These are phyloP conservation scores for Leccinum ochraceum DNA, from an alignment of 768 basidiomycete species.

Conservation along the genomic window DNA sequence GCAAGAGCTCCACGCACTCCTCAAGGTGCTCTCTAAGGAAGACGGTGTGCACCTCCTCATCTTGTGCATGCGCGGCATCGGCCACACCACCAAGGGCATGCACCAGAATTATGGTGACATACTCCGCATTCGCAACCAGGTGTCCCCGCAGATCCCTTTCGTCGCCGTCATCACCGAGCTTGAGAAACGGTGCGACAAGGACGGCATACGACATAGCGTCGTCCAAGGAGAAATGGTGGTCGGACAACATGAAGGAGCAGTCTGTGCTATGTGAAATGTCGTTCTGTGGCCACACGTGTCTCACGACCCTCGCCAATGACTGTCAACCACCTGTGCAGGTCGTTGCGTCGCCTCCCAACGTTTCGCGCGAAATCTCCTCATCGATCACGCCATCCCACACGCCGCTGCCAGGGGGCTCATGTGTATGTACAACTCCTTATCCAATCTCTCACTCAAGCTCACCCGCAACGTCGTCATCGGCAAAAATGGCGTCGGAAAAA, in stretches of 20 bases:
- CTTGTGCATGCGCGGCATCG: slow-evolving; percentile 26
- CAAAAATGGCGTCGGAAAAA: slow-evolving; percentile 34
- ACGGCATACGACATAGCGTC: slow-evolving; percentile 4
- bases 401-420: not conserved
- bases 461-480: slow-evolving; percentile 40
- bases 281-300: slow-evolving; percentile 25
- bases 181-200: slow-evolving; percentile 19
- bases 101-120: slow-evolving; percentile 20
- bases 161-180: slow-evolving; percentile 29
- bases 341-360: slow-evolving; percentile 17
- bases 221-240: slow-evolving; percentile 31
- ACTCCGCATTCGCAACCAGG: slow-evolving; percentile 22
- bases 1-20: slow-evolving; percentile 20
- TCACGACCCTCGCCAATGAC: slow-evolving; percentile 27
- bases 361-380: slow-evolving; percentile 24
- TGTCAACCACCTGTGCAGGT: slow-evolving; percentile 19
- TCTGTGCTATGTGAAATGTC: slow-evolving; percentile 4
- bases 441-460: slow-evolving; percentile 14
- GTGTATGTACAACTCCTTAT: not conserved
- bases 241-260: slow-evolving; percentile 4
- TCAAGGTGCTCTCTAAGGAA: slow-evolving; percentile 21
- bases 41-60: slow-evolving; percentile 28
- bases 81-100: slow-evolving; percentile 24
- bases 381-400: slow-evolving; percentile 21
- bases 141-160: slow-evolving; percentile 21